Conservation (phyloP, 176 grass and related monocot genomes). For the Paspalum vaginatum region DNA sequence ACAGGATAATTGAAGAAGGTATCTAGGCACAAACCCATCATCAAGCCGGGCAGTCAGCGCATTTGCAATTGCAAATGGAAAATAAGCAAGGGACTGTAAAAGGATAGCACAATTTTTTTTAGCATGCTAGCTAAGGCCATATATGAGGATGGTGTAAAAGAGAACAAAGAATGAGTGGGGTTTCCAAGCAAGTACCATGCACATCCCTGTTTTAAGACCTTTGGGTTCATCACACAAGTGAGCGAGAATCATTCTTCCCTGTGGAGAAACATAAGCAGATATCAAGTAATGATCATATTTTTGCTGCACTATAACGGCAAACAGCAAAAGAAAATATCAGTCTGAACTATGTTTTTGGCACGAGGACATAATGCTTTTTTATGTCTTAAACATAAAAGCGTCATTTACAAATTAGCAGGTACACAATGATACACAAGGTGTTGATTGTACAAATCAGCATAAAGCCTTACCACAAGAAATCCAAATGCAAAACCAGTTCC, state of each 20-base stretch:
- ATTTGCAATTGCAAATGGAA: constrained; percentile 91
- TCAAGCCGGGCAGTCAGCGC: constrained; percentile 82
- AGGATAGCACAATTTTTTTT: neutral
- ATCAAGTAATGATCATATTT: constrained; percentile 18
- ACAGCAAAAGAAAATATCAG: neutral
- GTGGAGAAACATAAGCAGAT: constrained; percentile 38
- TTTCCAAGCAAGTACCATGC: constrained; percentile 68
- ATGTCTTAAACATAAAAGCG: neutral
- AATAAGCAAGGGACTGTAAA: constrained; percentile 80
- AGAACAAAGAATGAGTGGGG: constrained; percentile 29
- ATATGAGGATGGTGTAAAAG: constrained; percentile 10
- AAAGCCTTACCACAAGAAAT: constrained; percentile 80
- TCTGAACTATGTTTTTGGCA: constrained; percentile 7
- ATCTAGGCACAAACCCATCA: constrained; percentile 76
- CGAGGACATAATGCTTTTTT: constrained; percentile 2
- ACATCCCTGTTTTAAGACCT: constrained; percentile 99
- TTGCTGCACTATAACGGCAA: neutral
- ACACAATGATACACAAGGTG: neutral
- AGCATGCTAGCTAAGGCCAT: constrained; percentile 16
- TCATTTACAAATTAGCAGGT: constrained; percentile 15
- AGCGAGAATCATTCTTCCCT: constrained; percentile 98
- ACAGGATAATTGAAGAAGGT: constrained; percentile 6
- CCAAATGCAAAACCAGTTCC: constrained; percentile 99
- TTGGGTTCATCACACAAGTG: constrained; percentile 99
- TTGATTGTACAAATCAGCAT: constrained; percentile 3